Percentiles rank a stretch among this genome's conserved stretches.
phyloP scores from a whole-genome alignment of 2,329 filamentous ascomycete species.

The Botrytis elliptica region DNA sequence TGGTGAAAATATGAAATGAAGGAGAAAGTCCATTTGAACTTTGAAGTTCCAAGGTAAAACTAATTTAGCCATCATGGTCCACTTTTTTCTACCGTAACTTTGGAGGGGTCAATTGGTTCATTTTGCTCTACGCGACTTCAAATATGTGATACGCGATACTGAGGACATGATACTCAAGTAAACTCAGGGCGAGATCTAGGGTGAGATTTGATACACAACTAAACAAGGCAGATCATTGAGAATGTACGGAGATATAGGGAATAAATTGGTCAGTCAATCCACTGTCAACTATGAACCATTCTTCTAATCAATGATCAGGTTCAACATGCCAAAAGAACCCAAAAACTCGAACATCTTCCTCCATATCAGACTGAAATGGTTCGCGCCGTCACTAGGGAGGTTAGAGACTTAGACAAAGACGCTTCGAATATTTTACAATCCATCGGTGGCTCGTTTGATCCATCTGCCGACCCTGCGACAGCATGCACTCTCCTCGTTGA shows the following conservation, averaged over 20 bases:
- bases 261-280: slow-evolving; percentile 57
- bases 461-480: slow-evolving; percentile 76
- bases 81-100: slow-evolving; percentile 8
- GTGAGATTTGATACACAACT: neutral
- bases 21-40: neutral
- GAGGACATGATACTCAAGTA: neutral
- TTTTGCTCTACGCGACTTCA: slow-evolving; percentile 1
- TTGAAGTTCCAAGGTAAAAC: neutral
- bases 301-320: slow-evolving; percentile 55
- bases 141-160: neutral
- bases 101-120: neutral
- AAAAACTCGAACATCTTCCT: slow-evolving; percentile 80
- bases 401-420: slow-evolving; percentile 88
- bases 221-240: neutral
- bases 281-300: neutral
- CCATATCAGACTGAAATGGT: slow-evolving; percentile 92
- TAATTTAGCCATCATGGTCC: neutral
- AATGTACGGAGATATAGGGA: slow-evolving; percentile 71
- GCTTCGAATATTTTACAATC: slow-evolving; percentile 64
- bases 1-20: neutral
- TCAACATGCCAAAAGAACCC: slow-evolving; percentile 92
- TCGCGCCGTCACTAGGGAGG: slow-evolving; percentile 82
- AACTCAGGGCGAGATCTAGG: neutral
- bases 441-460: slow-evolving; percentile 70
- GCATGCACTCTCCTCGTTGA: slow-evolving; percentile 90